Conservation (phyloP, 495 filamentous ascomycete species). For the Halenospora varia region DNA sequence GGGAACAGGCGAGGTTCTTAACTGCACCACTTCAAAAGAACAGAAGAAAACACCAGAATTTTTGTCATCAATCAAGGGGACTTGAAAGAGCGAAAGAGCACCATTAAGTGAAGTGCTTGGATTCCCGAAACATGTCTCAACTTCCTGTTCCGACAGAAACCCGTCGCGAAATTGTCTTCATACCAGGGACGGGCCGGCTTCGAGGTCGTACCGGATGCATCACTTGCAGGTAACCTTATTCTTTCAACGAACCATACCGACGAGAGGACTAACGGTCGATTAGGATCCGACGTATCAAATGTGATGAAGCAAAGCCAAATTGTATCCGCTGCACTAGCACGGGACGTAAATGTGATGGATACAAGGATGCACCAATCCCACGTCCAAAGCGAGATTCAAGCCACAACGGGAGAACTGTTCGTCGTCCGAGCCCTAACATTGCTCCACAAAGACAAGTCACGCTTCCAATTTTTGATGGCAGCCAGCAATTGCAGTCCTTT, state of each 20-base stretch:
- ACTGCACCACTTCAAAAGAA: no score
- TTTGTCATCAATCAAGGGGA: no score
- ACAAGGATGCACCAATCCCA: slow-evolving; percentile 10
- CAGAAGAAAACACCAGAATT: background rate
- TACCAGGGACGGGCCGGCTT: background rate
- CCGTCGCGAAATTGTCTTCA: no score
- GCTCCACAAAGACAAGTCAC: background rate
- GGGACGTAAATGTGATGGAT: slow-evolving; percentile 14
- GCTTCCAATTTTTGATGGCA: slow-evolving; percentile 22
- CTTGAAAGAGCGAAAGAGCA: no score
- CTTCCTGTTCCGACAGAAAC: background rate
- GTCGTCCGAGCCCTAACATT: background rate
- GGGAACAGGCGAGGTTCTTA: background rate
- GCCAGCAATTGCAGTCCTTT: slow-evolving; percentile 6
- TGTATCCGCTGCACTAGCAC: background rate
- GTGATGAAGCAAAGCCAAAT: slow-evolving; percentile 19
- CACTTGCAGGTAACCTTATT: background rate
- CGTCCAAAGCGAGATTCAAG: slow-evolving; percentile 12
- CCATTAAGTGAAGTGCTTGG: no score
- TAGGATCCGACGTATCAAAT: slow-evolving; percentile 9
- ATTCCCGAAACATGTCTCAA: background rate
- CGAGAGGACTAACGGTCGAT: slow-evolving; percentile 9
- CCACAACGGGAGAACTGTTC: background rate
- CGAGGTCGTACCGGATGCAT: background rate
- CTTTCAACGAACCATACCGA: background rate